Evolutionary conservation across 2,329 filamentous ascomycete species (phyloP), one percentile per base, ranked within the genome.

Genomic region (Dactylellina haptotyla): DNA sequence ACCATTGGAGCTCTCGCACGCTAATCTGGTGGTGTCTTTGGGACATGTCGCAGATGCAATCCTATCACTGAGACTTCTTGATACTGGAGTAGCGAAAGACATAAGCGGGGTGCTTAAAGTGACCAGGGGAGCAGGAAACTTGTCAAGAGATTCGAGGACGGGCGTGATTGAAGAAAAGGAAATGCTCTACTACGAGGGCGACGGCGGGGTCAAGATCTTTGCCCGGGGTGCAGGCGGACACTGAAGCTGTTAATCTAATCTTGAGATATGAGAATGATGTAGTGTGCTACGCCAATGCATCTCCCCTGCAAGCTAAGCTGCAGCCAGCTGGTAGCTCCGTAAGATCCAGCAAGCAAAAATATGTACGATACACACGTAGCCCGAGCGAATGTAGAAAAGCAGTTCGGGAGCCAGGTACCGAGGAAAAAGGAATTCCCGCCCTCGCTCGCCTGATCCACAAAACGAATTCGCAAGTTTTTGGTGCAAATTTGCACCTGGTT

Each of bases 31-130:
- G 18, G 83, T 93, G 34, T 86, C 86, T 4, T 81, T 90, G 75
- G 90, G 90, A n/a, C 92, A 97, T 79, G 85, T 87, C 77, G 91
- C 93, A 6, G 82, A 86, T n/a, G 83, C 86, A 75, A 85, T 94
- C 2, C 81, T 96, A 77, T 87, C 90, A 74, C 82, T 95, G 67
- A 84, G 93, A 58, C 85, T 89, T 78, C 81, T 98, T 73, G 93
- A 96, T 79, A 96, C 93, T 0, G 94, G 94, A 0, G 88, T 89
- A n/a, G 93, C 94, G 75, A 89, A 86, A 79, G 94, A 97, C 81
- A 91, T 98, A 30, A 96, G 91, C 81, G 94, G 94, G 1, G 92
- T 97, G 45, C 79, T 97, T 75, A 86, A 93, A 76, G 84, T 95
- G 54, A 93, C 90, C 16, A 84, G 85, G 46, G 88, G 88, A 2